Conservation (phyloP, 352 stramenopile genomes). For the Ophiocytium majus region DNA sequence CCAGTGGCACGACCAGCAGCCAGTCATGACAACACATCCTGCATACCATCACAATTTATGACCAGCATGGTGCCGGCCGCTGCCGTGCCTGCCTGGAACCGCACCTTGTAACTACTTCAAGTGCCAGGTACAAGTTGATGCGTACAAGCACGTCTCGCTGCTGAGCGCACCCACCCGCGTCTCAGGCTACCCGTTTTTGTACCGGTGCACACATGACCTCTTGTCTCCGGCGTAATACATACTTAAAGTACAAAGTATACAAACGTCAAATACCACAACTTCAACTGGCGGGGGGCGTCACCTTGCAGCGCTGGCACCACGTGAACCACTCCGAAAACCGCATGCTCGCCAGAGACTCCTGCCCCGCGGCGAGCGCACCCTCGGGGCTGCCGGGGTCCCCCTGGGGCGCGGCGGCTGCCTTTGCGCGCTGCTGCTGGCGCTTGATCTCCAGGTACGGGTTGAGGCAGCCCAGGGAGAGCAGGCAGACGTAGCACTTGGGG, state of each 20-base stretch:
- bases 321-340: constrained; percentile 20
- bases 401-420: not conserved
- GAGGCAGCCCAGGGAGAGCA: constrained; percentile 75
- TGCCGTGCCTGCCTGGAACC: too few species aligned
- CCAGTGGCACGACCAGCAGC: too few species aligned
- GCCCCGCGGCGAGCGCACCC: not conserved
- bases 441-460: constrained; percentile 63
- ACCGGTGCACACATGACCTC: not conserved
- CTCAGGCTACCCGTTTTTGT: too few species aligned
- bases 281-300: not conserved
- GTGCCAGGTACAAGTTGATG: not conserved
- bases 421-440: not conserved
- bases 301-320: constrained; percentile 19
- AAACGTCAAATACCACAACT: not conserved
- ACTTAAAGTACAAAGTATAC: not conserved
- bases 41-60: too few species aligned
- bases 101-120: not conserved
- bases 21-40: too few species aligned
- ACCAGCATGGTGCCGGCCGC: too few species aligned
- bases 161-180: not conserved
- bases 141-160: not conserved
- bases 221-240: not conserved
- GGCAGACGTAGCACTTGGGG: constrained; percentile 65
- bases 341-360: constrained; percentile 1
- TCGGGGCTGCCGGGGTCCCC: not conserved